Evolutionary conservation across 257 asterid species (phyloP).

Genomic region (Solanum gracilifrons): DNA sequence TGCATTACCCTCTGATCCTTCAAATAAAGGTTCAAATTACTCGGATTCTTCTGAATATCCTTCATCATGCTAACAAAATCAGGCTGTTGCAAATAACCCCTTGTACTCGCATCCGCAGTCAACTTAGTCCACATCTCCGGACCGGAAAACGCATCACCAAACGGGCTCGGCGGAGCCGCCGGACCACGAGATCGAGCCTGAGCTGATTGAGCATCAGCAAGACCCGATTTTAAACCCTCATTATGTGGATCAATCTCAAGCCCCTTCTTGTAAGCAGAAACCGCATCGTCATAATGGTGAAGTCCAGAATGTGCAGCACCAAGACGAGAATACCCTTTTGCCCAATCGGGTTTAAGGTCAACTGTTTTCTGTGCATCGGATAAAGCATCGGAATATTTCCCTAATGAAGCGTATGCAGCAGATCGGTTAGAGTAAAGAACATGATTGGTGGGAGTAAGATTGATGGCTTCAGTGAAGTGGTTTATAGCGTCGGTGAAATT

Average conservation of each 20-base stretch:
- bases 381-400: conserved; percentile 52
- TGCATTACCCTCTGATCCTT: conserved; percentile 88
- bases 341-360: conserved; percentile 80
- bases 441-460: conserved; percentile 56
- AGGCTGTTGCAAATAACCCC: conserved; percentile 59
- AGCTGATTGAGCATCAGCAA: conserved; percentile 65
- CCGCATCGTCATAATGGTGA: conserved; percentile 44
- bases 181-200: conserved; percentile 17
- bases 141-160: conserved; percentile 58
- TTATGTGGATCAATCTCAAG: conserved; percentile 75
- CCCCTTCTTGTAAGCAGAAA: conserved; percentile 61
- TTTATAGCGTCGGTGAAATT: conserved; percentile 47
- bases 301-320: conserved; percentile 84
- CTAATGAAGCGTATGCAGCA: conserved; percentile 76
- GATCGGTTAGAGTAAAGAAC: conserved; percentile 93
- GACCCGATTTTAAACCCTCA: conserved; percentile 75
- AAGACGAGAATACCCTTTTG: conserved; percentile 80
- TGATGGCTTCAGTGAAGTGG: conserved; percentile 74
- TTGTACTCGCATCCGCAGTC: conserved; percentile 51
- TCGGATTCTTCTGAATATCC: conserved; percentile 78
- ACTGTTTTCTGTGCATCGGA: conserved; percentile 84
- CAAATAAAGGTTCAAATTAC: conserved; percentile 48
- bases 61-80: conserved; percentile 78
- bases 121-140: conserved; percentile 48
- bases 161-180: conserved; percentile 25